phyloP scores from a whole-genome alignment of 352 stramenopile species.

The Phytophthora melonis region DNA sequence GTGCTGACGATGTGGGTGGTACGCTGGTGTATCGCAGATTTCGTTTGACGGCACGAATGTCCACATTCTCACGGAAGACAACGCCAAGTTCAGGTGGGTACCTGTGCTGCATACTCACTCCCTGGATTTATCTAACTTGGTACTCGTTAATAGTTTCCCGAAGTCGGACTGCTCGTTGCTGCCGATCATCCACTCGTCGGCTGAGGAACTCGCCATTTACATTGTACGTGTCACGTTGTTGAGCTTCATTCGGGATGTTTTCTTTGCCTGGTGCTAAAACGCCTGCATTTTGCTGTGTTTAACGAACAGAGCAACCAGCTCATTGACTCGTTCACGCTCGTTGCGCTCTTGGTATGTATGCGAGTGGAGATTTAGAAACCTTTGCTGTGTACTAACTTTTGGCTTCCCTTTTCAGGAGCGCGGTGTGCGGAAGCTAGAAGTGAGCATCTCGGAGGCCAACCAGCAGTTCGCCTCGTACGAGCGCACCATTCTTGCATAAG shows the following conservation, averaged over 20 bases:
- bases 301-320: conserved; percentile 83
- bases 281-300: neutral
- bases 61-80: conserved; percentile 94
- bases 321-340: conserved; percentile 85
- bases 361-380: neutral
- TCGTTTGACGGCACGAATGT: conserved; percentile 90
- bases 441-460: conserved; percentile 94
- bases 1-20: neutral
- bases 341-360: conserved; percentile 65
- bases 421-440: conserved; percentile 91
- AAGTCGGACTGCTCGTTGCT: conserved; percentile 95
- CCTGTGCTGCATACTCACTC: neutral
- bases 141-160: conserved; percentile 81
- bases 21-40: conserved; percentile 54
- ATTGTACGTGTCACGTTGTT: conserved; percentile 71
- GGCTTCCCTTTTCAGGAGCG: conserved; percentile 53
- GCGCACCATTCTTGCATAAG: conserved; percentile 24
- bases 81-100: conserved; percentile 89
- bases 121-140: neutral
- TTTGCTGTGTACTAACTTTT: neutral
- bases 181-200: conserved; percentile 97
- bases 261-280: neutral
- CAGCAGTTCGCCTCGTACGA: conserved; percentile 92
- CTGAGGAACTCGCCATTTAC: conserved; percentile 97
- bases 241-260: neutral